A percentile compares a stretch with the other conserved stretches of the same genome.
Conservation (phyloP, 495 filamentous ascomycete species). For the Podospora tetraspora region DNA sequence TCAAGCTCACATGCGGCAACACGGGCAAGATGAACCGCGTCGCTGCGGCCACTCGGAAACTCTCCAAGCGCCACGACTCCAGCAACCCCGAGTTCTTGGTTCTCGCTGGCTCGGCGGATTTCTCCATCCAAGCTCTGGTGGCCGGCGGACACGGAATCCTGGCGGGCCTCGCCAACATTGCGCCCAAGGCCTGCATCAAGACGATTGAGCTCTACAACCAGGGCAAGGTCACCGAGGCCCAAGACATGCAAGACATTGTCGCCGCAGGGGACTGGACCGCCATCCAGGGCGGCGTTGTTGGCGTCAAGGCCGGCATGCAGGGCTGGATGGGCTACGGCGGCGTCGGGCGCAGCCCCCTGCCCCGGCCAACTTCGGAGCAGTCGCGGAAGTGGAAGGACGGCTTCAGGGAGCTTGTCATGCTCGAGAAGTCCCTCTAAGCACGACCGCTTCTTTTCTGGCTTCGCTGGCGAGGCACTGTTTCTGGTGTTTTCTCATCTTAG, state of each 20-base stretch:
- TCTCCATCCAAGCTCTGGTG: conserved; percentile 76
- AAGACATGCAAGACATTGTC: conserved; percentile 71
- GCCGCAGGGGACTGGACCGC: conserved; percentile 82
- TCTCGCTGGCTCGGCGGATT: conserved; percentile 86
- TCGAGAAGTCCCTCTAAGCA: conserved; percentile 50
- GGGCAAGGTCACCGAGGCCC: conserved; percentile 67
- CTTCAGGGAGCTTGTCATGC: conserved; percentile 67
- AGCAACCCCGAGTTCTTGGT: conserved; percentile 58
- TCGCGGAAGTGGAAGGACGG: conserved; percentile 58
- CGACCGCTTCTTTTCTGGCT: background rate
- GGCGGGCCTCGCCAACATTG: conserved; percentile 77
- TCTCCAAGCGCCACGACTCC: conserved; percentile 66
- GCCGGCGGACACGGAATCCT: conserved; percentile 85
- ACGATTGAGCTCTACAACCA: conserved; percentile 64
- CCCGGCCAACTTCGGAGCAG: conserved; percentile 58
- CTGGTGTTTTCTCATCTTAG: background rate
- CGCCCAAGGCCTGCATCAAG: conserved; percentile 68
- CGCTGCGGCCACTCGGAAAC: conserved; percentile 67
- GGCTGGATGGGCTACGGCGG: conserved; percentile 78
- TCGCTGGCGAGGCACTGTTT: background rate
- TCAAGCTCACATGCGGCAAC: conserved; percentile 91
- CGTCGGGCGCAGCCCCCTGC: conserved; percentile 69
- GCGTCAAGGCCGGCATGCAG: conserved; percentile 75
- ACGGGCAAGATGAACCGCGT: conserved; percentile 86
- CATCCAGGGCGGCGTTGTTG: conserved; percentile 80